Base-by-base conservation (phyloP, 176 grass and related monocot species). In the Triticum urartu region DNA sequence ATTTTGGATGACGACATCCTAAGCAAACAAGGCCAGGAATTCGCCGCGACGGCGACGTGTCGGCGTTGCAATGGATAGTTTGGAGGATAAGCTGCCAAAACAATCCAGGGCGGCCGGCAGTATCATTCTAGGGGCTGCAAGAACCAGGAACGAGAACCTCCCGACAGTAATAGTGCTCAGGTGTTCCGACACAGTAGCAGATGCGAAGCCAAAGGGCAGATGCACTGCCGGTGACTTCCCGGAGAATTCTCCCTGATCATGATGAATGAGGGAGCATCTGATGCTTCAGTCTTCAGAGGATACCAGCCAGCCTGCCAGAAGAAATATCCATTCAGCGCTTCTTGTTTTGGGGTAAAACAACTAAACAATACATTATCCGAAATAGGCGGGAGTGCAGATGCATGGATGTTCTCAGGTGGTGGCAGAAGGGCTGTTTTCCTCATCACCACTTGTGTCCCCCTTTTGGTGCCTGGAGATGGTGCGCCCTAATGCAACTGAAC, bases 351-450 rank as follows among this genome's bases (percentile, higher is more conserved):
- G 56, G 42, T 42, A 11, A 42, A 42, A 42, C 12, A 13, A 32
- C 20, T 33, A 43, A 43, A 11, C 40, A 10, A 43, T 2, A 40
- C 8, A 33, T 74, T 54, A 54, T 18, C 42, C 72, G 9, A 35
- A 61, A 75, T 47, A 75, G 35, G 75, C 32, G 66, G 56, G 64
- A 56, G 40, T 43, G 9, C 60, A 43, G 40, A 43, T 43, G 75
- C 45, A 48, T 62, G 80, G 14, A 91, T 26, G 63, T 9, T 80
- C 45, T 11, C 45, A 5, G 36, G 36, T 47, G 43, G 11, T 68
- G 66, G 82, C 18, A 87, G 75, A 76, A 91, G 85, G 89, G 62
- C 81, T 91, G 77, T 64, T 86, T 79, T 47, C 14, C 22, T 84
- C 25, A 22, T 5, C n/a, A 80, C 28, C 28, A 30, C 28, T 30